Evolutionary conservation across 2,329 filamentous ascomycete genomes (phyloP).

Genomic region (Neospermospora avenae): DNA sequence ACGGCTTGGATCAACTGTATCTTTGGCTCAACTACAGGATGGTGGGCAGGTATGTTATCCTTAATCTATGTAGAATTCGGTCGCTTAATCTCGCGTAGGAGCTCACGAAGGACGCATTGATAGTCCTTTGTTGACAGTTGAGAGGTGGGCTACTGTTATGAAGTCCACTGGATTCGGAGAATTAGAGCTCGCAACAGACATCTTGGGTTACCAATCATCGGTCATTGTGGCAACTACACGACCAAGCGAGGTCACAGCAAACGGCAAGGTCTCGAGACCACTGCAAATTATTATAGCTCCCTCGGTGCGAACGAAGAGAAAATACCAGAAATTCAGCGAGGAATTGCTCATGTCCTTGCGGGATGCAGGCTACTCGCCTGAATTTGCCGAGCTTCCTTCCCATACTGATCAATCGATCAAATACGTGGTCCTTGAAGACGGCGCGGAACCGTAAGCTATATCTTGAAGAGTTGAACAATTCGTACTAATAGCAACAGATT

Average conservation of each 20-base stretch:
- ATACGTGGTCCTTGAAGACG: no score
- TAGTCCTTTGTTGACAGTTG: conserved; percentile 16
- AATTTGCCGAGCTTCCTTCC: no score
- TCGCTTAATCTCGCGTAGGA: neutral
- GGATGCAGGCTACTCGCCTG: no score
- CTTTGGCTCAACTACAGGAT: conserved; percentile 14
- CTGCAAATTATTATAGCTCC: no score
- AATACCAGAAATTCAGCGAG: no score
- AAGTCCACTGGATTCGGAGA: conserved; percentile 11
- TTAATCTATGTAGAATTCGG: neutral
- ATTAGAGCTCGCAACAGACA: conserved; percentile 1
- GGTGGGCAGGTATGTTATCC: conserved; percentile 11
- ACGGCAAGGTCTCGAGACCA: no score
- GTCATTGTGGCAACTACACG: neutral
- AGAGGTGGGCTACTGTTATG: conserved; percentile 12
- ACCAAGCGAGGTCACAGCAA: neutral
- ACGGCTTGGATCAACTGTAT: neutral
- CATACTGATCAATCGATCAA: no score
- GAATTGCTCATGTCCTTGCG: no score
- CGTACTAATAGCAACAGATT: no score
- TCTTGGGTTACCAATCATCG: neutral
- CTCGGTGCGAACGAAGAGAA: no score
- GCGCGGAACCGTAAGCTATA: no score
- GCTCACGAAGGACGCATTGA: neutral
- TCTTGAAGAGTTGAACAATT: no score